These are phyloP conservation scores for Symbiodinium pilosum DNA, from an alignment of 73 alveolate species.

Conservation along the genomic window DNA sequence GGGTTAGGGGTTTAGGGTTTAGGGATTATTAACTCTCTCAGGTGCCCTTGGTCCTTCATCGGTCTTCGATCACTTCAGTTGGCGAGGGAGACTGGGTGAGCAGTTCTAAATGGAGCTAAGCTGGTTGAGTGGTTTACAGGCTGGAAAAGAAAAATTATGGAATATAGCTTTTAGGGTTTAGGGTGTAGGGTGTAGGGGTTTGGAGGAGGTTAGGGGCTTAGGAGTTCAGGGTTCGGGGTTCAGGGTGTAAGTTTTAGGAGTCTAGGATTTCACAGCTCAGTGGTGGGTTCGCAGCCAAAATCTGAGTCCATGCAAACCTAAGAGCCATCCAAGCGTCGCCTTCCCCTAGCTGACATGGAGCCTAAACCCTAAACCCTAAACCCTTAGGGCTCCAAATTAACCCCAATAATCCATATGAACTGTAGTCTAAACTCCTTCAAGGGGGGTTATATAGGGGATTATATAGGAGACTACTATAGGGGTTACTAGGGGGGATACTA, in stretches of 20 bases:
- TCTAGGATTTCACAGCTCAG: too few relatives aligned
- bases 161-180: not conserved
- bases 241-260: not conserved
- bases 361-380: conserved; percentile 1
- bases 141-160: not conserved
- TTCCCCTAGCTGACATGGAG: too few relatives aligned
- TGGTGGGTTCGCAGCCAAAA: too few relatives aligned
- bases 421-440: too few relatives aligned
- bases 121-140: not conserved
- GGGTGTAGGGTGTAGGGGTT: not conserved
- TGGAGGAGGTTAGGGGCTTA: not conserved
- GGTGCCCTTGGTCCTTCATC: conserved; percentile 81
- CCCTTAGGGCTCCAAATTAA: not conserved
- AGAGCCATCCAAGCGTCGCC: too few relatives aligned
- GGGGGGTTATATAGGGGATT: too few relatives aligned
- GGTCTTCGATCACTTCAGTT: conserved; percentile 65
- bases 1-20: too few relatives aligned
- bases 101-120: not conserved
- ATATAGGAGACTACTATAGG: too few relatives aligned
- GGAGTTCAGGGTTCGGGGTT: not conserved
- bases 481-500: too few relatives aligned
- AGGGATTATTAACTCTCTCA: not conserved
- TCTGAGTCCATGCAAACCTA: too few relatives aligned
- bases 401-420: not conserved
- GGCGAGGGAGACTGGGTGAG: conserved; percentile 28